These are phyloP conservation scores for Yamadazyma spencermartinsiae DNA, from an alignment of 1,139 yeast genomes.

Conservation along the genomic window DNA sequence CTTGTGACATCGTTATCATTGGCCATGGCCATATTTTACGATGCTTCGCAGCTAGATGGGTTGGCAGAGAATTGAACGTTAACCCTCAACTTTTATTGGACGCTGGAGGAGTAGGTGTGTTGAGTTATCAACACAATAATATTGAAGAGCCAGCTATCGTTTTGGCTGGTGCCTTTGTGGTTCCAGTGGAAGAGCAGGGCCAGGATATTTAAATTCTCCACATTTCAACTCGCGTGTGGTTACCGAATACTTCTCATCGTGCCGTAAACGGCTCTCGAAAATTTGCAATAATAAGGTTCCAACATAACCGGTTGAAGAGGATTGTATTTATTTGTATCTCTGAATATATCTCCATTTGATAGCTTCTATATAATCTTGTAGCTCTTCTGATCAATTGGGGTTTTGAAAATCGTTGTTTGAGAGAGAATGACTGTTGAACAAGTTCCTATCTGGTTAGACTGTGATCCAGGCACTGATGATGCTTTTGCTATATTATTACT, in stretches of 20 bases:
- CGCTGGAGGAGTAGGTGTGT: conserved; percentile 94
- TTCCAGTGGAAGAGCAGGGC: conserved; percentile 57
- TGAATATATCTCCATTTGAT: no score
- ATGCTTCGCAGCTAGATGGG: conserved; percentile 89
- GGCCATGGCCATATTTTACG: conserved; percentile 95
- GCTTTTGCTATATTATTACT: conserved; percentile 73
- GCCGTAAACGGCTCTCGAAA: neutral
- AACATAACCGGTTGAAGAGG: no score
- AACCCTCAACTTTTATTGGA: conserved; percentile 85
- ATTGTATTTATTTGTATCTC: no score
- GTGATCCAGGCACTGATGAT: conserved; percentile 94
- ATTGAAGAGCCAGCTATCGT: conserved; percentile 83
- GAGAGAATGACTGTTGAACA: conserved; percentile 16
- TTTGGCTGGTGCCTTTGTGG: conserved; percentile 76
- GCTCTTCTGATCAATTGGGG: neutral
- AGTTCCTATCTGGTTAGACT: conserved; percentile 82
- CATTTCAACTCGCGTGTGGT: neutral
- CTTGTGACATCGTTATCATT: conserved; percentile 76
- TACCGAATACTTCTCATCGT: neutral
- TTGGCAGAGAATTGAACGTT: conserved; percentile 51
- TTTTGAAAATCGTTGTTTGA: no score
- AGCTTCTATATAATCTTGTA: no score
- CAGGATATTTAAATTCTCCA: conserved; percentile 19
- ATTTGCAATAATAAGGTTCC: neutral
- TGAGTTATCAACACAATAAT: conserved; percentile 84